These are phyloP conservation scores for Drechslerella dactyloides DNA, from an alignment of 2,329 filamentous ascomycete species.

Conservation along the genomic window DNA sequence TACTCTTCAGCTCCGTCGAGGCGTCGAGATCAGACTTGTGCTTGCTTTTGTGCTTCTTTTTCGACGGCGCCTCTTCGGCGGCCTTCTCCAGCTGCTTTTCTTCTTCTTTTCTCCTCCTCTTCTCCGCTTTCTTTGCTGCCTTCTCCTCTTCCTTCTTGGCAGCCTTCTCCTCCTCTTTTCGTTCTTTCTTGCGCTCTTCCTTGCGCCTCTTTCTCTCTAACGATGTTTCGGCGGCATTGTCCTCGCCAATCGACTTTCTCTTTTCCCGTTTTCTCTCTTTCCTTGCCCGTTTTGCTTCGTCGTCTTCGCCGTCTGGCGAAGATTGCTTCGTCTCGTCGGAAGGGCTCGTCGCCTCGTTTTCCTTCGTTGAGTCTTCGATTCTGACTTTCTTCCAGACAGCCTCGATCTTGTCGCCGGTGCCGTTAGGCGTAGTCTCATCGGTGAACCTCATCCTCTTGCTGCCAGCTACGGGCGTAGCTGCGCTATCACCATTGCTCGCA, in stretches of 20 bases:
- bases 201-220: conserved; percentile 18
- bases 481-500: conserved; percentile 7
- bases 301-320: conserved; percentile 3
- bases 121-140: conserved; percentile 4
- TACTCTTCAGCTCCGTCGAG: conserved; percentile 14
- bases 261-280: conserved; percentile 30
- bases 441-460: conserved; percentile 22
- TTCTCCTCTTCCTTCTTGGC: not conserved
- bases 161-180: too few species aligned
- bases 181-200: not conserved
- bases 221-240: not conserved
- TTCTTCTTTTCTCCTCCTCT: conserved; percentile 3
- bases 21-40: conserved; percentile 23
- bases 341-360: not conserved
- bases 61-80: conserved; percentile 2
- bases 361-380: conserved; percentile 4
- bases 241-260: conserved; percentile 7
- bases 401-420: conserved; percentile 32
- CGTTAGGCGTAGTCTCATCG: not conserved
- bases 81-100: conserved; percentile 15
- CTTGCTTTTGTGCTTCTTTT: conserved; percentile 40
- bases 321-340: conserved; percentile 5
- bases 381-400: conserved; percentile 34
- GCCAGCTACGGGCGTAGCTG: not conserved
- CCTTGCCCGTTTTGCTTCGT: conserved; percentile 14